phyloP scores from a whole-genome alignment of 495 filamentous ascomycete genomes.

The Penicillium longicatenatum region DNA sequence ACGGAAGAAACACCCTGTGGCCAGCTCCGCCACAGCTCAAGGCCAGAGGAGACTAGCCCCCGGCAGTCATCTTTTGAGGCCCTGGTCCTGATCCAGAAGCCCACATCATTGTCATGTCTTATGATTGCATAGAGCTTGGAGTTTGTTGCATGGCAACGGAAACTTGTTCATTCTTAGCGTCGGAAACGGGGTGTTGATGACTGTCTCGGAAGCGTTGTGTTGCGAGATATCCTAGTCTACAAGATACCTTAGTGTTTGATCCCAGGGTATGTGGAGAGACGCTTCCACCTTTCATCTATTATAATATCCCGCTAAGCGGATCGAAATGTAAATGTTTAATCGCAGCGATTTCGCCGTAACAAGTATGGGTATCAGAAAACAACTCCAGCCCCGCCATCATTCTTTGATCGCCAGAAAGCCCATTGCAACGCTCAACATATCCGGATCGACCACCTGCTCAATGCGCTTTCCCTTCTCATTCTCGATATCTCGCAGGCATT shows the following conservation, averaged over 20 bases:
- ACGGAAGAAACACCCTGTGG: conserved; percentile 1
- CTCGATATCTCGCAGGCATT: conserved; percentile 39
- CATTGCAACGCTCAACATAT: conserved; percentile 42
- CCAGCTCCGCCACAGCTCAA: conserved; percentile 2
- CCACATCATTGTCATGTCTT: conserved; percentile 32
- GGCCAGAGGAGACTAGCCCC: not conserved
- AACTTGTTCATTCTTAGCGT: conserved; percentile 24
- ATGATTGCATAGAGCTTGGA: conserved; percentile 49
- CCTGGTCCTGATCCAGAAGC: conserved; percentile 5
- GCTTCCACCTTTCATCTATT: not conserved
- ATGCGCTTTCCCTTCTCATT: conserved; percentile 10
- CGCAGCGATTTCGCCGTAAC: not conserved
- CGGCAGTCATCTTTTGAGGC: not conserved
- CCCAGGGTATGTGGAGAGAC: not conserved
- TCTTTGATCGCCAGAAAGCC: conserved; percentile 38
- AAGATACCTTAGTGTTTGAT: not conserved
- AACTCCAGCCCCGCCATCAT: not conserved
- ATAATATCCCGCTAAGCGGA: not conserved
- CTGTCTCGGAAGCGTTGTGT: conserved; percentile 13
- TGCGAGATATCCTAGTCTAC: conserved; percentile 6
- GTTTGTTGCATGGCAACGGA: conserved; percentile 42
- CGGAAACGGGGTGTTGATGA: conserved; percentile 29
- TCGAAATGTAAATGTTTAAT: not conserved
- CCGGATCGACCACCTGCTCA: conserved; percentile 28
- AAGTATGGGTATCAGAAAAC: not conserved